Conservation (phyloP, 2,329 filamentous ascomycete genomes). For the Chaetomium sp. region DNA sequence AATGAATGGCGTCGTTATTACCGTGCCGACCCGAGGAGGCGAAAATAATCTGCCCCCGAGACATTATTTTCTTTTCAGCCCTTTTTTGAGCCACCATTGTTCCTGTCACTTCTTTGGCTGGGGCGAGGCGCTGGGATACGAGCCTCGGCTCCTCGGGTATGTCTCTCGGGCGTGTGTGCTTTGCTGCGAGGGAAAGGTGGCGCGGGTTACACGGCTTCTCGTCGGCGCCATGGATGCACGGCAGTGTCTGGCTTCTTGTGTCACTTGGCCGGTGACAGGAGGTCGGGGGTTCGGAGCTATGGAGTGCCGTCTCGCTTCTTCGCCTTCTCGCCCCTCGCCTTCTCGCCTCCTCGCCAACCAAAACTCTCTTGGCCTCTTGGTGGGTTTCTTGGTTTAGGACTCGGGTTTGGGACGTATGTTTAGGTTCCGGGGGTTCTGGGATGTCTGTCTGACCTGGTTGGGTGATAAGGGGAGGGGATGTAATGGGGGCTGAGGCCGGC, state of each 20-base stretch:
- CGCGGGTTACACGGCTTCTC: conserved; percentile 1
- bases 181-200: not conserved
- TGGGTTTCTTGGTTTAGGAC: too few species aligned
- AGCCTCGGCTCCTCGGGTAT: not conserved
- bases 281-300: not conserved
- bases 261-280: not conserved
- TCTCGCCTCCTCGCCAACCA: not conserved
- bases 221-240: not conserved
- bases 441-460: not conserved
- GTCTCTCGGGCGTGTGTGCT: not conserved
- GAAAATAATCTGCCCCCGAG: not conserved
- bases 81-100: not conserved
- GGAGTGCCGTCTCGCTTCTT: not conserved
- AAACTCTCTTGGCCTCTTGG: not conserved
- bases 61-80: not conserved
- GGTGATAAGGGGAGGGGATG: not conserved
- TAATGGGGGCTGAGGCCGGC: not conserved
- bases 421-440: not conserved
- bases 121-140: not conserved
- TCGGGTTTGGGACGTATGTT: not conserved
- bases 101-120: not conserved
- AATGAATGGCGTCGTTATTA: not conserved
- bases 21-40: not conserved
- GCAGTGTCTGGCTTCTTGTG: not conserved
- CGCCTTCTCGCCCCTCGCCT: not conserved